phyloP scores from a whole-genome alignment of 192 early-diverging fungal genomes.

The Bifiguratus adelaidae region DNA sequence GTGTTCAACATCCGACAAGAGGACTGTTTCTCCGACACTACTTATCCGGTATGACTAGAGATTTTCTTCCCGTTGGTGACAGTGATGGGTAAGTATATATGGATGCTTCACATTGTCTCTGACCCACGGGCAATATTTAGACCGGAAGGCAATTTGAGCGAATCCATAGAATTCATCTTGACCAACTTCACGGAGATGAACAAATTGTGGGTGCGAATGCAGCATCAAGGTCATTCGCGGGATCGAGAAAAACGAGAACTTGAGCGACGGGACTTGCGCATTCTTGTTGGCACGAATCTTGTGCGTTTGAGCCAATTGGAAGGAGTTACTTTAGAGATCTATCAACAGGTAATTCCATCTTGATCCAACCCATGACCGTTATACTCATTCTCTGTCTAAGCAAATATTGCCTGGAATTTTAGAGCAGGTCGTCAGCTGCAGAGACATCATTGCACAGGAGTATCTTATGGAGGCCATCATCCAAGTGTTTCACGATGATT shows the following conservation, averaged over 20 bases:
- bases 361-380: background rate
- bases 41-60: constrained; percentile 87
- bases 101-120: constrained; percentile 3
- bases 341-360: constrained; percentile 51
- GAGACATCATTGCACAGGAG: constrained; percentile 97
- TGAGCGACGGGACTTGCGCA: constrained; percentile 90
- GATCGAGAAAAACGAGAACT: constrained; percentile 93
- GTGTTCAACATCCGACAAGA: constrained; percentile 97
- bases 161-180: constrained; percentile 93
- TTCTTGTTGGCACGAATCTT: constrained; percentile 94
- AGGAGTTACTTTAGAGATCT: constrained; percentile 72
- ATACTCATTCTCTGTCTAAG: constrained; percentile 12
- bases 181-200: constrained; percentile 99
- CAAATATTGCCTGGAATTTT: constrained; percentile 86
- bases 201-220: constrained; percentile 98
- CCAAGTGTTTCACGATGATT: constrained; percentile 96
- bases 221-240: constrained; percentile 89
- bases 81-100: constrained; percentile 31
- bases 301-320: constrained; percentile 90
- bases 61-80: constrained; percentile 79
- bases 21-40: constrained; percentile 97
- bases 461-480: constrained; percentile 99
- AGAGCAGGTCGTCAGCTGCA: constrained; percentile 94
- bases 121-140: constrained; percentile 17
- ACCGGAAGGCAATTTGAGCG: constrained; percentile 74